Percentiles rank a stretch among this genome's conserved stretches.
These are phyloP conservation scores for Hymenoscyphus infarciens DNA, from an alignment of 2,329 filamentous ascomycete species.

Conservation along the genomic window DNA sequence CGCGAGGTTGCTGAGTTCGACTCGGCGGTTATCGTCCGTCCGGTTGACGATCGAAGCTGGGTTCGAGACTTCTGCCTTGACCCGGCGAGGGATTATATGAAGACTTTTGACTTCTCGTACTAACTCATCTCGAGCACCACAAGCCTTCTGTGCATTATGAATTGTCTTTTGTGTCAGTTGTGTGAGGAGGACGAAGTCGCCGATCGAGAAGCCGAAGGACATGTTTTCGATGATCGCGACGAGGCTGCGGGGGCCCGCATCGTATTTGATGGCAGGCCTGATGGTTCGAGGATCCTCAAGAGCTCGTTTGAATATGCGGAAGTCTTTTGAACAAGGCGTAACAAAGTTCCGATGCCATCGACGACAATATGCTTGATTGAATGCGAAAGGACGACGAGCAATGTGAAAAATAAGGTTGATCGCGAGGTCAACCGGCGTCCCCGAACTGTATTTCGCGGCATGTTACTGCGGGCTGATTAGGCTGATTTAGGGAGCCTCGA, in stretches of 20 bases:
- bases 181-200: slow-evolving; percentile 7
- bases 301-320: not conserved
- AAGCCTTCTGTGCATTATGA: slow-evolving; percentile 38
- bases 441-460: not conserved
- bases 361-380: not conserved
- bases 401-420: not conserved
- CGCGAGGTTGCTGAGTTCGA: slow-evolving; percentile 15
- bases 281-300: not conserved
- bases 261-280: not conserved
- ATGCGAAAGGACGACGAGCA: not conserved
- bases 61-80: slow-evolving; percentile 52
- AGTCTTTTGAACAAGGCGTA: not conserved
- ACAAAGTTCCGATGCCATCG: not conserved
- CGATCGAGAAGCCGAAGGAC: slow-evolving; percentile 6
- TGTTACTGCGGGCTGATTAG: not conserved
- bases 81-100: slow-evolving; percentile 50
- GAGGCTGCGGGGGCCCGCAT: not conserved
- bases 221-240: not conserved
- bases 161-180: slow-evolving; percentile 7
- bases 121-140: slow-evolving; percentile 45
- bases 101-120: slow-evolving; percentile 48
- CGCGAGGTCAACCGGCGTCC: not conserved
- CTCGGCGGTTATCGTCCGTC: slow-evolving; percentile 10
- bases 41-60: slow-evolving; percentile 49
- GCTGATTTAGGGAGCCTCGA: too few relatives aligned